Evolutionary conservation across 805 yeast species (phyloP), one percentile per base, ranked within the genome.

Genomic region (Peterozyma xylosa): DNA sequence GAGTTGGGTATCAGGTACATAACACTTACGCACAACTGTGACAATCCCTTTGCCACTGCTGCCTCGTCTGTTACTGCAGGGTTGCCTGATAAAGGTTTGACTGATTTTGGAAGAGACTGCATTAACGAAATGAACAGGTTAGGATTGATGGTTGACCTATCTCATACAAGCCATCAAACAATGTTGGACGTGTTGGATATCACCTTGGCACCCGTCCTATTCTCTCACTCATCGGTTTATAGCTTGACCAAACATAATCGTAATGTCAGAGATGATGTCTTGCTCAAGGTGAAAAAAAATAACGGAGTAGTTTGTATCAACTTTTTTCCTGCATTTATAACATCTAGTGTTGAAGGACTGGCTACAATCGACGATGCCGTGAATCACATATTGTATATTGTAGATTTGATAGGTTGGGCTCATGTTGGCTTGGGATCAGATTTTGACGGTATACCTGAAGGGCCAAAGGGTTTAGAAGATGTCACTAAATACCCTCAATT

Each of bases 41-140:
- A 74, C 49, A 75, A 75, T 48, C 78, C 80, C 5, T 75, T 73
- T 56, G 79, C 80, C 2, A 73, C 78, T 11, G 76, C 80, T 11
- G 78, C 79, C 7, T 63, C 73, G 5, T 64, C 75, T 0, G 64
- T 68, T 5, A 50, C 71, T 14, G 76, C 64, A 15, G 78, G 78
- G 1, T 58, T 61, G 35, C 63, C 60, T 7, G 80, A 73, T 49
- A 49, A 52, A 32, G 80, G 79, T 0, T 53, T 74, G 41, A 59
- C 73, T 15, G 56, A 57, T 0, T 67, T 48, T 44, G 80, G 78
- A 11, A 52, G 40, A 5, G 60, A 60, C 14, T 68, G 74, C 48
- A 54, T 73, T 35, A 53, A 50, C 37, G 78, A 74, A 52, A 71
- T 74, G 77, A 73, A 74, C 53, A 60, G 79, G 45, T 51, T 74